phyloP scores from a whole-genome alignment of 1,284 basidiomycete genomes.

The Papiliotrema nemorosa region DNA sequence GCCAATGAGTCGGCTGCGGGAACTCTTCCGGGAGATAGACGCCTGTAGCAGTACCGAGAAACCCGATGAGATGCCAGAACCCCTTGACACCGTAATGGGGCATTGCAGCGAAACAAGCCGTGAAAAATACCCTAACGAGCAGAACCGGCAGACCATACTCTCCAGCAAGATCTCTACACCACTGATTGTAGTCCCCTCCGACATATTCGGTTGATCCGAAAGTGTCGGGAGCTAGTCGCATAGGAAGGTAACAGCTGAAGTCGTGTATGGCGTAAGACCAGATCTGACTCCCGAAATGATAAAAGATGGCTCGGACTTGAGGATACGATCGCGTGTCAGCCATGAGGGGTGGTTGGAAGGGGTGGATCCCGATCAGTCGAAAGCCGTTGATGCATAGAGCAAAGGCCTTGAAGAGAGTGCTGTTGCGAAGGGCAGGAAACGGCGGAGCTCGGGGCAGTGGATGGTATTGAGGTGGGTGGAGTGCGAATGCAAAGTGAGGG shows the following conservation, averaged over 20 bases:
- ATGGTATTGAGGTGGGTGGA: neutral
- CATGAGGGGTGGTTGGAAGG: neutral
- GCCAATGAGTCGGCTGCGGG: neutral
- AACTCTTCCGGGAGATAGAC: constrained; percentile 1
- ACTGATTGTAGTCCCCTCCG: neutral
- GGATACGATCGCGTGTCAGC: neutral
- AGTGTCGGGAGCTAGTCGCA: neutral
- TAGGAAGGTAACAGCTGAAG: neutral
- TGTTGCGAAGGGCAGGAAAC: neutral
- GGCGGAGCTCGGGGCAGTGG: neutral
- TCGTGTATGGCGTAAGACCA: neutral
- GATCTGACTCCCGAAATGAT: neutral
- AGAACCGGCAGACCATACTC: neutral
- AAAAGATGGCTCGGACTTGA: neutral
- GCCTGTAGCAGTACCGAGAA: neutral
- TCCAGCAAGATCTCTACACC: neutral
- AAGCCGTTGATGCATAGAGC: neutral
- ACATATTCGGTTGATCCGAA: neutral
- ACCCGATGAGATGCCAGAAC: neutral
- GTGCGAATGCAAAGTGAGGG: constrained; percentile 2
- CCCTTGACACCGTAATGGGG: neutral
- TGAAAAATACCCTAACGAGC: neutral
- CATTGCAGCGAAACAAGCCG: neutral
- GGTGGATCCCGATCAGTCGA: neutral
- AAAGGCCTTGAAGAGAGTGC: neutral